Evolutionary conservation across 257 asterid genomes (phyloP).

Genomic region (Cynanchum wilfordii): DNA sequence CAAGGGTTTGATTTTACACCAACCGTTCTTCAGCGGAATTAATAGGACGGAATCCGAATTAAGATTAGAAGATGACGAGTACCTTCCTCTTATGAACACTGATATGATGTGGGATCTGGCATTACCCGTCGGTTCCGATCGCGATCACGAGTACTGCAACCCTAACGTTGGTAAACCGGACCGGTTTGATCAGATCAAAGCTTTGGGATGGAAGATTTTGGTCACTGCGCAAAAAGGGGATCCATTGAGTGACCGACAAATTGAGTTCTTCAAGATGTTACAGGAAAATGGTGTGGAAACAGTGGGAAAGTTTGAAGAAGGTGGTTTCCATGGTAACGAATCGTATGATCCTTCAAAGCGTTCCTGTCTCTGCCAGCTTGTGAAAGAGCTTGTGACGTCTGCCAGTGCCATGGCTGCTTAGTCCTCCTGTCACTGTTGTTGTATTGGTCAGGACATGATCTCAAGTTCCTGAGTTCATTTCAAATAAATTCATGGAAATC

Average conservation of each 20-base stretch:
- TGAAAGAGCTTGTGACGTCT: neutral
- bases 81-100: neutral
- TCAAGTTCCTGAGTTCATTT: no score
- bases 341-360: no score
- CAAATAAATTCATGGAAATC: no score
- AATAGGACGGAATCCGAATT: slow-evolving; percentile 1
- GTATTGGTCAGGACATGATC: no score
- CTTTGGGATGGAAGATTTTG: slow-evolving; percentile 1
- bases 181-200: neutral
- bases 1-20: slow-evolving; percentile 2
- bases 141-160: slow-evolving; percentile 1
- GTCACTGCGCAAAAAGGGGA: neutral
- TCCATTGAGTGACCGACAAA: neutral
- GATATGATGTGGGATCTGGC: neutral
- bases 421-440: no score
- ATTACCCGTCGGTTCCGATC: neutral
- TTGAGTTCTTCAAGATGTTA: neutral
- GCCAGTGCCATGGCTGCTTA: neutral
- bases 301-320: slow-evolving; percentile 1
- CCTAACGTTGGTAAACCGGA: neutral
- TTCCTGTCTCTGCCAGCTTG: neutral
- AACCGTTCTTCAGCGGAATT: neutral
- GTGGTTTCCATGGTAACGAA: neutral
- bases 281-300: neutral
- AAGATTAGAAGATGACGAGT: neutral